Conservation (phyloP, 2,329 filamentous ascomycete species). For the Colletotrichum graminicola region DNA sequence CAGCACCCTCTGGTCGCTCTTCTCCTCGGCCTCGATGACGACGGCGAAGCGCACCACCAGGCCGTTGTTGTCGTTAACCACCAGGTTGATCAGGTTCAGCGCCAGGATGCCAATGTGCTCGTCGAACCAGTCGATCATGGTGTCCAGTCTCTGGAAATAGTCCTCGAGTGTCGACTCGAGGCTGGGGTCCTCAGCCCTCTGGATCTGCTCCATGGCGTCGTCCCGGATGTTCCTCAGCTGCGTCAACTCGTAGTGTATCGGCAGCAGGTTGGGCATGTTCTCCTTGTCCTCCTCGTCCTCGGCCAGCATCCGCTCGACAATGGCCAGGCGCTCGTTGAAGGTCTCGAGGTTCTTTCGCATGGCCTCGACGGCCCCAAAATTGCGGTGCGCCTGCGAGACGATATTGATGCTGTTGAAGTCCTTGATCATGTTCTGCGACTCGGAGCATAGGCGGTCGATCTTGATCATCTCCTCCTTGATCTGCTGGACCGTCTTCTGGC, state of each 20-base stretch:
- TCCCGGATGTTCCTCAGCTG: conserved; percentile 93
- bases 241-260: conserved; percentile 92
- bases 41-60: conserved; percentile 92
- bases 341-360: conserved; percentile 93
- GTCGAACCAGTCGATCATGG: conserved; percentile 93
- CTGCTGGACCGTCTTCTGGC: conserved; percentile 89
- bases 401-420: conserved; percentile 95
- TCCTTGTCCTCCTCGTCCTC: conserved; percentile 89
- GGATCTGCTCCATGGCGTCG: conserved; percentile 96
- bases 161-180: conserved; percentile 87
- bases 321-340: conserved; percentile 82
- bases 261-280: conserved; percentile 91
- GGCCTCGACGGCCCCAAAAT: conserved; percentile 92
- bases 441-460: conserved; percentile 96
- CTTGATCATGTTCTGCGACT: conserved; percentile 96
- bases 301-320: conserved; percentile 81
- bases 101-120: conserved; percentile 92
- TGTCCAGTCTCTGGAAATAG: conserved; percentile 88
- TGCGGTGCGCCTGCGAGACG: conserved; percentile 93
- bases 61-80: conserved; percentile 87
- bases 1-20: conserved; percentile 91
- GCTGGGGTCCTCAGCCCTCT: conserved; percentile 77
- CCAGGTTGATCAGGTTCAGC: conserved; percentile 88
- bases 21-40: conserved; percentile 95
- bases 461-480: conserved; percentile 99